A percentile compares a stretch with the other conserved stretches of the same genome.
phyloP scores from a whole-genome alignment of 2,329 filamentous ascomycete genomes.

The Neofusicoccum ribis region DNA sequence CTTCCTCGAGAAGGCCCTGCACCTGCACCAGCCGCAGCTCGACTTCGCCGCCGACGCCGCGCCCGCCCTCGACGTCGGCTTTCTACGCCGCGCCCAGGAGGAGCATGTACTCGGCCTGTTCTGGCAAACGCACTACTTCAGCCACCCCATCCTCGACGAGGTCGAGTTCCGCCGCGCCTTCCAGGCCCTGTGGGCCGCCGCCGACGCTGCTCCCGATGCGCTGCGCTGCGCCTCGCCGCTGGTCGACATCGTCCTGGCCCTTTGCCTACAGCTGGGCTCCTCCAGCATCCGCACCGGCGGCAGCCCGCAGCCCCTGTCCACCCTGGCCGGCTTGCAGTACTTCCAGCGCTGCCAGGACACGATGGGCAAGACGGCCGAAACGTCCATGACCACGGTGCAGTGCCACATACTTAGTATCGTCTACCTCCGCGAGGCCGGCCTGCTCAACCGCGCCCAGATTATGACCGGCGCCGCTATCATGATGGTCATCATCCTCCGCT shows the following conservation, averaged over 20 bases:
- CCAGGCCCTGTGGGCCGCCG: slow-evolving; percentile 26
- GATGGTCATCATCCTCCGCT: slow-evolving; percentile 48
- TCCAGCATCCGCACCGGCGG: slow-evolving; percentile 23
- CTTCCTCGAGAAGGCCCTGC: slow-evolving; percentile 40
- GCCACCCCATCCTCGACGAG: slow-evolving; percentile 48
- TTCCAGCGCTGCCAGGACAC: neutral
- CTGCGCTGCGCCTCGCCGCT: slow-evolving; percentile 49
- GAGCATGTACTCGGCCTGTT: slow-evolving; percentile 51
- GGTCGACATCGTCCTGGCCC: slow-evolving; percentile 54
- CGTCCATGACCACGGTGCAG: slow-evolving; percentile 49
- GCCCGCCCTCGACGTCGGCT: neutral
- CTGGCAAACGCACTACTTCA: slow-evolving; percentile 50
- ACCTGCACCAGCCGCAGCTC: slow-evolving; percentile 19
- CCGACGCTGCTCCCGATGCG: slow-evolving; percentile 18
- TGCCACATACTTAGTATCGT: slow-evolving; percentile 45
- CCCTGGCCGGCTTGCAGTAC: slow-evolving; percentile 5
- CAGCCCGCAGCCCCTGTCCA: neutral
- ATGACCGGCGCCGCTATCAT: slow-evolving; percentile 42
- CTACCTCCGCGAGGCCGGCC: slow-evolving; percentile 51
- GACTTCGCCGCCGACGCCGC: neutral
- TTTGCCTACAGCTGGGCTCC: slow-evolving; percentile 54
- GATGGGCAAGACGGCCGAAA: neutral
- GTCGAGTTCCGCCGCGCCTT: slow-evolving; percentile 48
- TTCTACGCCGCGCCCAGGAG: slow-evolving; percentile 39
- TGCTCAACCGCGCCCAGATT: slow-evolving; percentile 49